phyloP scores from a whole-genome alignment of 1,284 basidiomycete species.

The Phlebopus sp. region DNA sequence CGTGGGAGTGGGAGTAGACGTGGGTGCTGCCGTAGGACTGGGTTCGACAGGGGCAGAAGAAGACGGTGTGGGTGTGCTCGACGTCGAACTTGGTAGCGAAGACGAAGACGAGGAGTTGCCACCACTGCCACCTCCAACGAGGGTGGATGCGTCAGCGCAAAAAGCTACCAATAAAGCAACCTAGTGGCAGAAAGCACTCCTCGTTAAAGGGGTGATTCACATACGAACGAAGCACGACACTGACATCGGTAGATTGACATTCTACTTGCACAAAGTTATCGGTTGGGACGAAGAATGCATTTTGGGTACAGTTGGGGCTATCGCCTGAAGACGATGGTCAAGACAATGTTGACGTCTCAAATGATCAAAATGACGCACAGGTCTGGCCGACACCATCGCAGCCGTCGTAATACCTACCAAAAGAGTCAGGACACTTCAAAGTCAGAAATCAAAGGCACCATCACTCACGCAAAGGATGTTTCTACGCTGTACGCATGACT shows the following conservation, averaged over 20 bases:
- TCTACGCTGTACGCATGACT: slow-evolving; percentile 24
- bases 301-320: slow-evolving; percentile 22
- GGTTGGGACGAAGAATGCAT: slow-evolving; percentile 39
- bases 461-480: slow-evolving; percentile 29
- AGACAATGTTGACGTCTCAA: too few species aligned
- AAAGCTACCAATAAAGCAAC: slow-evolving; percentile 28
- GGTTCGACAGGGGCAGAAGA: neutral
- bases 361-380: slow-evolving; percentile 15
- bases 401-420: slow-evolving; percentile 20
- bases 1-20: neutral
- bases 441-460: neutral
- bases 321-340: neutral
- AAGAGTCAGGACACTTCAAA: slow-evolving; percentile 5
- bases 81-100: neutral
- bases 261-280: slow-evolving; percentile 42
- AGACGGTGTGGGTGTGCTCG: slow-evolving; percentile 1
- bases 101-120: neutral
- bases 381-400: slow-evolving; percentile 23
- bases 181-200: slow-evolving; percentile 8
- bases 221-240: slow-evolving; percentile 2
- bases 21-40: neutral
- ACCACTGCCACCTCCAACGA: slow-evolving; percentile 9
- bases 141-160: slow-evolving; percentile 22
- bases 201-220: neutral
- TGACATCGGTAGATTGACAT: slow-evolving; percentile 31